Percentiles rank a stretch among this genome's conserved stretches.
Evolutionary conservation across 2,329 filamentous ascomycete genomes (phyloP).

Genomic region (Claviceps fusiformis): DNA sequence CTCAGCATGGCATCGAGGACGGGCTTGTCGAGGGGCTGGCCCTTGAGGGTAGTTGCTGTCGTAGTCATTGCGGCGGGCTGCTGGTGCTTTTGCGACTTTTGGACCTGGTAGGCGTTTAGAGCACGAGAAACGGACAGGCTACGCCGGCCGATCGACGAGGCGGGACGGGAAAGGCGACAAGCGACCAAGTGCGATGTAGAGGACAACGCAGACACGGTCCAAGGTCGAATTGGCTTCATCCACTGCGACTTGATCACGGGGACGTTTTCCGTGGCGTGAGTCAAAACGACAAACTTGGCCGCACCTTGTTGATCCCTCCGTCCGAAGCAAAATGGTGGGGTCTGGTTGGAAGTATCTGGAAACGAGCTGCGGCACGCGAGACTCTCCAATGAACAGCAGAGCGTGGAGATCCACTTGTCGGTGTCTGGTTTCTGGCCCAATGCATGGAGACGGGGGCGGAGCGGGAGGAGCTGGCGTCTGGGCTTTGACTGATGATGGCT

Average conservation of each 20-base stretch:
- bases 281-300: slow-evolving; percentile 14
- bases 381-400: slow-evolving; percentile 1
- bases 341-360: slow-evolving; percentile 6
- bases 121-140: slow-evolving; percentile 17
- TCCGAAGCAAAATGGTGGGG: slow-evolving; percentile 9
- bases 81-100: slow-evolving; percentile 13
- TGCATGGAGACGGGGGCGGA: neutral
- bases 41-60: slow-evolving; percentile 64
- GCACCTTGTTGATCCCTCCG: slow-evolving; percentile 8
- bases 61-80: slow-evolving; percentile 28
- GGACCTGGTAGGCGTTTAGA: slow-evolving; percentile 17
- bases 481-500: no score
- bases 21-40: slow-evolving; percentile 74
- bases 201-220: slow-evolving; percentile 5
- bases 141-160: slow-evolving; percentile 12
- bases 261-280: slow-evolving; percentile 14
- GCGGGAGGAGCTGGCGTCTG: neutral
- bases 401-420: neutral
- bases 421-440: neutral
- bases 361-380: neutral
- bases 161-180: slow-evolving; percentile 7
- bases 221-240: slow-evolving; percentile 15
- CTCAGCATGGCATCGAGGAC: slow-evolving; percentile 75
- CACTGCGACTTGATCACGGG: slow-evolving; percentile 9
- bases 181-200: slow-evolving; percentile 4